Conservation (phyloP, 495 filamentous ascomycete species). For the Hypoxylon rickii region DNA sequence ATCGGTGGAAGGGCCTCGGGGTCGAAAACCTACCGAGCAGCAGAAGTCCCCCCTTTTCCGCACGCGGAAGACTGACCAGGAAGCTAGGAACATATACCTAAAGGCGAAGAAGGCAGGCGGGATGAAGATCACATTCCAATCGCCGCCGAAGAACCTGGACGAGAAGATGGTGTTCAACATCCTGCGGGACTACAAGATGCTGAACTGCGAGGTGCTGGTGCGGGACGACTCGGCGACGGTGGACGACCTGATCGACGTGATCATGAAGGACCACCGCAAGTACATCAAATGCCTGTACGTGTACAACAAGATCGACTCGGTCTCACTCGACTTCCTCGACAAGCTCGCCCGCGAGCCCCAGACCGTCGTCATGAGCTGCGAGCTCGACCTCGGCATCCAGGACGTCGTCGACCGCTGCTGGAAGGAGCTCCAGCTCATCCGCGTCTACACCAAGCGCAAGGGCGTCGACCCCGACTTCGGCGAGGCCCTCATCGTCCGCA, state of each 20-base stretch:
- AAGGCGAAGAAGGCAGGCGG: slow-evolving; percentile 96
- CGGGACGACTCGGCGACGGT: slow-evolving; percentile 95
- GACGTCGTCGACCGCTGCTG: slow-evolving; percentile 96
- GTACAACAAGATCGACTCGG: slow-evolving; percentile 99
- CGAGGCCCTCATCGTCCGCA: slow-evolving; percentile 92
- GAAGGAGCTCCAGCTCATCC: slow-evolving; percentile 89
- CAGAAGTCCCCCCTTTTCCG: background rate
- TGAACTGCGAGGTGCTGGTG: slow-evolving; percentile 95
- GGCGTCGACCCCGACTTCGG: slow-evolving; percentile 87
- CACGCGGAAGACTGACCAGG: slow-evolving; percentile 11
- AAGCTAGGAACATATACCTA: slow-evolving; percentile 92
- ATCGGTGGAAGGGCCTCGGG: too few species aligned
- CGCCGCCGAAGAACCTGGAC: slow-evolving; percentile 85
- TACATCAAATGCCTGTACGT: slow-evolving; percentile 97
- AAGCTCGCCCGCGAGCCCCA: slow-evolving; percentile 88
- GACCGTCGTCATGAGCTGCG: slow-evolving; percentile 97
- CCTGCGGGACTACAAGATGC: slow-evolving; percentile 95
- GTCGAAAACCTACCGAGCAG: too few species aligned
- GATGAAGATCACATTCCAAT: slow-evolving; percentile 96
- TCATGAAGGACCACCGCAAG: slow-evolving; percentile 98
- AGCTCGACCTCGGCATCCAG: slow-evolving; percentile 93
- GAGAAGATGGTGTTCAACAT: slow-evolving; percentile 99
- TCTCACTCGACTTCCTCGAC: slow-evolving; percentile 92
- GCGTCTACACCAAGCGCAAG: slow-evolving; percentile 97
- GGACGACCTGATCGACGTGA: slow-evolving; percentile 98